Conservation (phyloP, 139 green algal species). For the Zygnema circumcarinatum region DNA sequence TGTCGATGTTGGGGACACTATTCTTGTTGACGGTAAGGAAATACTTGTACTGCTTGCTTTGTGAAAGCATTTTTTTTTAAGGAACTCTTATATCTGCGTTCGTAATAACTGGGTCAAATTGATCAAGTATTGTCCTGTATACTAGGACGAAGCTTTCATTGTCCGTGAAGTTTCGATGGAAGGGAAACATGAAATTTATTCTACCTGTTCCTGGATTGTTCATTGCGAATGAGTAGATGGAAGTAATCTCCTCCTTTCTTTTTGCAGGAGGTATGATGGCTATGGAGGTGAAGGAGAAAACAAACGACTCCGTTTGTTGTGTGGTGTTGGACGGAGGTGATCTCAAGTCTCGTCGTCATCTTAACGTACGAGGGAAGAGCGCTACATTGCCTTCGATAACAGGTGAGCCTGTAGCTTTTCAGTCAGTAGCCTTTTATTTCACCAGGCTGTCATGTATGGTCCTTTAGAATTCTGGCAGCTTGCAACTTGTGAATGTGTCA, state of each 20-base stretch:
- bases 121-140: too few relatives aligned
- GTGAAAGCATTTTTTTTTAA: not conserved
- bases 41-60: slow-evolving; percentile 17
- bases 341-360: slow-evolving; percentile 62
- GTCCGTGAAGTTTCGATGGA: too few relatives aligned
- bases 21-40: slow-evolving; percentile 62
- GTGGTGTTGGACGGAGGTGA: slow-evolving; percentile 61
- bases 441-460: too few relatives aligned
- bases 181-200: too few relatives aligned
- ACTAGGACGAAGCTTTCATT: too few relatives aligned
- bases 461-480: too few relatives aligned
- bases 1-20: slow-evolving; percentile 58
- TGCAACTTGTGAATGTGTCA: not conserved
- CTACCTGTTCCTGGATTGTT: too few relatives aligned
- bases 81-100: too few relatives aligned
- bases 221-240: too few relatives aligned
- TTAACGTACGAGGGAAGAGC: slow-evolving; percentile 64
- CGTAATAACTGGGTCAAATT: too few relatives aligned
- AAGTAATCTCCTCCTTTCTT: too few relatives aligned
- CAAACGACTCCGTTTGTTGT: slow-evolving; percentile 45
- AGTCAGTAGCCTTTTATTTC: too few relatives aligned
- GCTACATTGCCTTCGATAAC: slow-evolving; percentile 64
- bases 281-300: slow-evolving; percentile 52
- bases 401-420: slow-evolving; percentile 4
- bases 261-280: slow-evolving; percentile 63